Evolutionary conservation across 176 grass and related monocot genomes (phyloP).

Genomic region (Luzula sylvatica): DNA sequence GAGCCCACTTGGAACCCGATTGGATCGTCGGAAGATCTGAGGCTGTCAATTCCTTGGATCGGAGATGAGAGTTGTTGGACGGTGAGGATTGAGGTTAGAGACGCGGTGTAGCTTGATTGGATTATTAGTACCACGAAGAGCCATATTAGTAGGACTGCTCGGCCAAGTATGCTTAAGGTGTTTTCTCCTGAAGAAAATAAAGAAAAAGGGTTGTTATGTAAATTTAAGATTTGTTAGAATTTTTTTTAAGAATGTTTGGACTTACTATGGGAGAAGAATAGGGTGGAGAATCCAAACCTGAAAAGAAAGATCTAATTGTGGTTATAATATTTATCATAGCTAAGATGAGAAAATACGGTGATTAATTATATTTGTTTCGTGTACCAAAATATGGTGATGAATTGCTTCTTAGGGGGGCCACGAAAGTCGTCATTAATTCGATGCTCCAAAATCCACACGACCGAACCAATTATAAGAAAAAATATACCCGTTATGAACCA

Average conservation of each 20-base stretch:
- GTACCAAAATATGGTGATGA: constrained; percentile 73
- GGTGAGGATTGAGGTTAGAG: constrained; percentile 73
- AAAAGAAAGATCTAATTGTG: constrained; percentile 7
- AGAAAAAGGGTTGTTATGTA: constrained; percentile 10
- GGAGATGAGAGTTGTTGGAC: constrained; percentile 71
- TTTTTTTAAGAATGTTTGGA: constrained; percentile 13
- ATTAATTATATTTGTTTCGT: too few species aligned
- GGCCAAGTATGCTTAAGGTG: constrained; percentile 53
- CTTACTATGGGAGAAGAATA: constrained; percentile 90
- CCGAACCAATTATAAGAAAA: constrained; percentile 62
- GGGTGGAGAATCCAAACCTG: constrained; percentile 93
- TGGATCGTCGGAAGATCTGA: constrained; percentile 43
- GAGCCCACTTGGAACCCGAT: constrained; percentile 64
- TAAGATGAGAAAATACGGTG: background rate
- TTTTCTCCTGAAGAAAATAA: constrained; percentile 45
- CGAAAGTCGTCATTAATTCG: constrained; percentile 87
- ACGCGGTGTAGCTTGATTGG: constrained; percentile 80
- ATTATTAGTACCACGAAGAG: constrained; percentile 86
- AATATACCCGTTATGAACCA: constrained; percentile 68
- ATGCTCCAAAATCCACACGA: constrained; percentile 83
- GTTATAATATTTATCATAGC: background rate
- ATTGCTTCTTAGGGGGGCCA: constrained; percentile 53
- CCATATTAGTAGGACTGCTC: constrained; percentile 68
- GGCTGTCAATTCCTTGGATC: constrained; percentile 53
- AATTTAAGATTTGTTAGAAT: background rate